These are phyloP conservation scores for Spinellus fusiger DNA, from an alignment of 192 early-diverging fungal genomes.

Conservation along the genomic window DNA sequence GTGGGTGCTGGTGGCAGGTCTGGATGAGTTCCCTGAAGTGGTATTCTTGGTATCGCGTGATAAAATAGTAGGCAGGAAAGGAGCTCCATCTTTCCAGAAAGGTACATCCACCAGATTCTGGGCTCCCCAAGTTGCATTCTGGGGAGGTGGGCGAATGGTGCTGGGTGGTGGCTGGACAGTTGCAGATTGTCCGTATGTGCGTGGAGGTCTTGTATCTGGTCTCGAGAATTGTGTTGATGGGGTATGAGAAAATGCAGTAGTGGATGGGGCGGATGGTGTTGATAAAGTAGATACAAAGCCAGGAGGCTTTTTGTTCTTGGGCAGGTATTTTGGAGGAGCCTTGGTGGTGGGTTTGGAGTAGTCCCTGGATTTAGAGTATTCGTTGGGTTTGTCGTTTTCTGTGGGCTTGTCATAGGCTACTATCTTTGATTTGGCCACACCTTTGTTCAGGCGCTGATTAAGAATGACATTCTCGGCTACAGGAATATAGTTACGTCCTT, in stretches of 20 bases:
- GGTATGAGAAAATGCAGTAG: no score
- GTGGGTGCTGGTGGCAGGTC: no score
- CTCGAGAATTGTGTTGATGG: no score
- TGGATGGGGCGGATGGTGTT: background rate
- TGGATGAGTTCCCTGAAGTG: no score
- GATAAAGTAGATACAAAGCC: background rate
- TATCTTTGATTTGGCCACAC: background rate
- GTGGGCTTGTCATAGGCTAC: background rate
- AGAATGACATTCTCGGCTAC: slow-evolving; percentile 28
- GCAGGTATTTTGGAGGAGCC: background rate
- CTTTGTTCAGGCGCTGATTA: slow-evolving; percentile 20
- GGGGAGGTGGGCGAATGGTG: background rate
- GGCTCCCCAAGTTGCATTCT: background rate
- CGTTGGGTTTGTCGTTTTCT: background rate
- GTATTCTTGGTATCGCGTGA: no score
- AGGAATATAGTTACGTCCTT: slow-evolving; percentile 29
- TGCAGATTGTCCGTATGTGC: no score
- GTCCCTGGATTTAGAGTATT: background rate
- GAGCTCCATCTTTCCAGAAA: background rate
- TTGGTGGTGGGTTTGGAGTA: background rate
- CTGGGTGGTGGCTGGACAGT: no score
- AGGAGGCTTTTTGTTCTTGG: background rate
- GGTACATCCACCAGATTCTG: background rate
- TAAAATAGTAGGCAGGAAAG: background rate
- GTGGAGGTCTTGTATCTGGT: no score